Percentiles rank a stretch among this genome's conserved stretches.
These are phyloP conservation scores for Ephemerocybe angulata DNA, from an alignment of 768 basidiomycete genomes.

Conservation along the genomic window DNA sequence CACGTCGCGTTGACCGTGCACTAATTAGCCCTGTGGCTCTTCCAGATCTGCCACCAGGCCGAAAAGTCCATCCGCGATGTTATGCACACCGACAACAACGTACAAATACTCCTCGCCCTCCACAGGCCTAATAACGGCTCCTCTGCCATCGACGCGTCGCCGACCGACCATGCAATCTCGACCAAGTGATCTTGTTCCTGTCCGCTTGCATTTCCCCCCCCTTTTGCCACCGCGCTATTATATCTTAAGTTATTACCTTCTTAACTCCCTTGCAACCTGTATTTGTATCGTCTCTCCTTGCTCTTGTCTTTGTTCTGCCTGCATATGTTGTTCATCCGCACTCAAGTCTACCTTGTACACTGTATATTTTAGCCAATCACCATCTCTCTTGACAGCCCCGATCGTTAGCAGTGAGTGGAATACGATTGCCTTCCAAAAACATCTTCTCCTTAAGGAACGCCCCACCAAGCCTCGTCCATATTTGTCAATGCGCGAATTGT, in stretches of 20 bases:
- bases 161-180: constrained; percentile 18
- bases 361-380: not conserved
- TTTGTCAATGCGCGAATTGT: not conserved
- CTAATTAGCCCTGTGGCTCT: constrained; percentile 3
- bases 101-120: constrained; percentile 58
- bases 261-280: not conserved
- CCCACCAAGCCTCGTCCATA: too few species aligned
- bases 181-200: not conserved
- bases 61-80: constrained; percentile 69
- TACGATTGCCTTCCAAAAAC: not conserved
- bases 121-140: constrained; percentile 39
- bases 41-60: constrained; percentile 67
- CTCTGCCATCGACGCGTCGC: constrained; percentile 24
- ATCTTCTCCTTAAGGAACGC: not conserved
- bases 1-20: not conserved
- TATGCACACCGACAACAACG: constrained; percentile 67
- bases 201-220: not conserved
- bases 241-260: not conserved
- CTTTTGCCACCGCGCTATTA: not conserved
- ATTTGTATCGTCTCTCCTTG: not conserved
- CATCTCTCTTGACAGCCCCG: not conserved
- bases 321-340: not conserved
- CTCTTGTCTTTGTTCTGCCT: constrained; percentile 1
- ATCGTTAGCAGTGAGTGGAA: not conserved
- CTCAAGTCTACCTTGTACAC: not conserved